Conservation (phyloP, 176 grass and related monocot genomes). For the Dendrocalamus sinicus region DNA sequence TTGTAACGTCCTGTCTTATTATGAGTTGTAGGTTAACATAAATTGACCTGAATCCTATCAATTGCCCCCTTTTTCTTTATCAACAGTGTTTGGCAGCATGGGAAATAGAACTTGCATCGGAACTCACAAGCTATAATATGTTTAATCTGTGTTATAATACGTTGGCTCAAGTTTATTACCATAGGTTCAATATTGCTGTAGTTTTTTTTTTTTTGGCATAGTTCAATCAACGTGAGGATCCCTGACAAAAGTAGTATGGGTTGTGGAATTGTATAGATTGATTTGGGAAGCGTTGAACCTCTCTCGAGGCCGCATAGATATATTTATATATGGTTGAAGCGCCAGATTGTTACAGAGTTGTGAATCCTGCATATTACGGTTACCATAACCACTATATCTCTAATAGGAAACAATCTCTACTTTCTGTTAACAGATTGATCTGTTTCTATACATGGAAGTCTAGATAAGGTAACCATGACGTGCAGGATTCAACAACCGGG, state of each 20-base stretch:
- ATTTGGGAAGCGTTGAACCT: no score
- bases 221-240: background rate
- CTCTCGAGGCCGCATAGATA: no score
- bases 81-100: background rate
- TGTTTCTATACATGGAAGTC: no score
- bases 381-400: no score
- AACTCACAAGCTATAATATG: background rate
- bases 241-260: constrained; percentile 1
- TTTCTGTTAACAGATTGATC: no score
- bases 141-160: constrained; percentile 5
- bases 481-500: no score
- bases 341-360: no score
- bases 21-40: background rate
- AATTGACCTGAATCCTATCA: constrained; percentile 8
- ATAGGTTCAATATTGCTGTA: background rate
- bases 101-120: background rate
- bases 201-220: background rate
- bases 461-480: no score
- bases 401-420: no score
- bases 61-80: background rate
- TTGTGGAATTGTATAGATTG: no score
- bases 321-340: no score
- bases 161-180: background rate
- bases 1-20: background rate
- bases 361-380: no score